A percentile compares a stretch with the other conserved stretches of the same genome.
Evolutionary conservation across 345 rosid genomes (phyloP).

Genomic region (Eucalyptus grandis): DNA sequence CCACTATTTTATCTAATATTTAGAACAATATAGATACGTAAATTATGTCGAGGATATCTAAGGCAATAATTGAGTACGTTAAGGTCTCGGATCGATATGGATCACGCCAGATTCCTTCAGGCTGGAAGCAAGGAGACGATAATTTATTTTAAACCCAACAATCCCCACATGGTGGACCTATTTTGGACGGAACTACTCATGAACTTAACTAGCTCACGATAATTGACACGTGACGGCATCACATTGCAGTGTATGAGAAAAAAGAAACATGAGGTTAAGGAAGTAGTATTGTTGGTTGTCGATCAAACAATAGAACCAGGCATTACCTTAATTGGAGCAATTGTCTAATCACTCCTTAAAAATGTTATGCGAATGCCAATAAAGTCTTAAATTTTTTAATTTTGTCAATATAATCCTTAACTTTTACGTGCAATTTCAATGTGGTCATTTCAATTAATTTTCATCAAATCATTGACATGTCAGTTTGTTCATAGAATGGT

Average conservation of each 20-base stretch:
- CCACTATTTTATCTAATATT: neutral
- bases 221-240: neutral
- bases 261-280: neutral
- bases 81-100: neutral
- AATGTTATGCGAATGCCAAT: fast-evolving
- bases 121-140: neutral
- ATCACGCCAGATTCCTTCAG: neutral
- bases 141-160: neutral
- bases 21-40: neutral
- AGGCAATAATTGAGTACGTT: neutral
- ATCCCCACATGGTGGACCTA: neutral
- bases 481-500: neutral
- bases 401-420: too few relatives aligned
- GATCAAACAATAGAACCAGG: neutral
- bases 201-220: neutral
- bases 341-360: neutral
- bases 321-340: neutral
- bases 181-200: neutral
- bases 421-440: neutral
- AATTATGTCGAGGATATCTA: neutral
- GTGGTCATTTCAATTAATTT: too few relatives aligned
- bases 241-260: neutral
- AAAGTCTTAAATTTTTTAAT: too few relatives aligned
- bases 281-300: neutral
- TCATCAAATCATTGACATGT: fast-evolving